Conservation (phyloP, 2,329 filamentous ascomycete species). For the Trichophyton verrucosum region DNA sequence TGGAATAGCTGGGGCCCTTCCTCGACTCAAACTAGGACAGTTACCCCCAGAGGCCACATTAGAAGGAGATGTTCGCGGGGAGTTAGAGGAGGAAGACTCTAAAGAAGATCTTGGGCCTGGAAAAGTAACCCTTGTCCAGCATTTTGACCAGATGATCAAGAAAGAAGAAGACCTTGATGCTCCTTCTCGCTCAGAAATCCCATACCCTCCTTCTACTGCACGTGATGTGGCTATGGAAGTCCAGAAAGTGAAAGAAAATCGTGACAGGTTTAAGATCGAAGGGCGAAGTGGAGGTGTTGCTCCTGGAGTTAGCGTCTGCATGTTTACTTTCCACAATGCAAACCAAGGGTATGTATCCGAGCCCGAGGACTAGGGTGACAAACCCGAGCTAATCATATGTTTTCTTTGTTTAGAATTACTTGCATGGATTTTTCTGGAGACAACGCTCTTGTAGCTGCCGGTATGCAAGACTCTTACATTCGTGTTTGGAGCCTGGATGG, state of each 20-base stretch:
- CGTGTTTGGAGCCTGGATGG: constrained; percentile 88
- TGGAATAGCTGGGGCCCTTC: constrained; percentile 42
- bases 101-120: constrained; percentile 60
- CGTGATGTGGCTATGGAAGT: constrained; percentile 90
- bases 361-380: background rate
- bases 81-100: constrained; percentile 75
- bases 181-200: constrained; percentile 64
- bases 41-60: constrained; percentile 73
- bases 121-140: constrained; percentile 63
- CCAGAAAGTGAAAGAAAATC: constrained; percentile 82
- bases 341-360: constrained; percentile 57
- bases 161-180: constrained; percentile 77
- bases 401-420: constrained; percentile 55
- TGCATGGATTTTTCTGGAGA: constrained; percentile 94
- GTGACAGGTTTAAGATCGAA: constrained; percentile 82
- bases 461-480: constrained; percentile 89
- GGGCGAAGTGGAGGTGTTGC: constrained; percentile 71
- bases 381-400: constrained; percentile 15
- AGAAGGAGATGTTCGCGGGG: constrained; percentile 72
- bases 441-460: constrained; percentile 70
- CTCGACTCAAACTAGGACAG: constrained; percentile 62
- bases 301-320: constrained; percentile 74
- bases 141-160: constrained; percentile 80
- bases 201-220: constrained; percentile 74
- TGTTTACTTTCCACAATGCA: constrained; percentile 98